Conservation (phyloP, 768 basidiomycete genomes). For the Tricholoma flavovirens region DNA sequence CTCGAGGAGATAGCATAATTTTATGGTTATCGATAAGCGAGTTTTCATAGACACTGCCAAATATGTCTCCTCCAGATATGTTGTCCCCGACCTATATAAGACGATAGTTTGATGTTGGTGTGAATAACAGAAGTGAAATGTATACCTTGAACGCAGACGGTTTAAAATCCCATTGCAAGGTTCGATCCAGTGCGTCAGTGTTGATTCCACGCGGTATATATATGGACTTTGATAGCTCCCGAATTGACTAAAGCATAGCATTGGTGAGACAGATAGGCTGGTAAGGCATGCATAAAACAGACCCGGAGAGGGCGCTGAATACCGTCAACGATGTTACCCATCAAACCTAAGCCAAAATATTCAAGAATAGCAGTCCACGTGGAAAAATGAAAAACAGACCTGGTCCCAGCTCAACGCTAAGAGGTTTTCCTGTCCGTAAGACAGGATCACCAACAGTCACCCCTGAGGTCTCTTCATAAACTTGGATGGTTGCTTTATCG, state of each 20-base stretch:
- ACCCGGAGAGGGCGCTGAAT: conserved; percentile 91
- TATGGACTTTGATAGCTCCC: conserved; percentile 97
- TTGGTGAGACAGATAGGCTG: conserved; percentile 3
- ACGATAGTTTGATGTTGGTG: conserved; percentile 6
- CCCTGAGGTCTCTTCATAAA: conserved; percentile 98
- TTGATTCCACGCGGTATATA: conserved; percentile 99
- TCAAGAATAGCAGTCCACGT: neutral
- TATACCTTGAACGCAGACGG: conserved; percentile 72
- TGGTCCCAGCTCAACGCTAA: conserved; percentile 96
- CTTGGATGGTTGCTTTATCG: conserved; percentile 98
- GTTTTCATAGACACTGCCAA: conserved; percentile 94
- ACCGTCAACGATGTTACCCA: conserved; percentile 99
- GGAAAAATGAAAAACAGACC: conserved; percentile 42
- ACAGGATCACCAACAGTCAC: conserved; percentile 99
- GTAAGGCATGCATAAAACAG: conserved; percentile 23
- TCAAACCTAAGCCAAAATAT: conserved; percentile 59
- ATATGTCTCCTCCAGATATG: conserved; percentile 94
- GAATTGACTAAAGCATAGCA: conserved; percentile 58
- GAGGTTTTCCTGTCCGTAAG: conserved; percentile 92
- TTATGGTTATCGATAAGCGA: conserved; percentile 96
- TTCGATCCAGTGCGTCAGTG: conserved; percentile 88
- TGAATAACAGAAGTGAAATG: neutral
- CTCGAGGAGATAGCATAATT: conserved; percentile 91
- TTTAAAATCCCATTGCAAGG: conserved; percentile 91
- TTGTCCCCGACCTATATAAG: conserved; percentile 82